Conservation (phyloP, 1,139 yeast genomes). For the Debaryomycetaceae sp. region DNA sequence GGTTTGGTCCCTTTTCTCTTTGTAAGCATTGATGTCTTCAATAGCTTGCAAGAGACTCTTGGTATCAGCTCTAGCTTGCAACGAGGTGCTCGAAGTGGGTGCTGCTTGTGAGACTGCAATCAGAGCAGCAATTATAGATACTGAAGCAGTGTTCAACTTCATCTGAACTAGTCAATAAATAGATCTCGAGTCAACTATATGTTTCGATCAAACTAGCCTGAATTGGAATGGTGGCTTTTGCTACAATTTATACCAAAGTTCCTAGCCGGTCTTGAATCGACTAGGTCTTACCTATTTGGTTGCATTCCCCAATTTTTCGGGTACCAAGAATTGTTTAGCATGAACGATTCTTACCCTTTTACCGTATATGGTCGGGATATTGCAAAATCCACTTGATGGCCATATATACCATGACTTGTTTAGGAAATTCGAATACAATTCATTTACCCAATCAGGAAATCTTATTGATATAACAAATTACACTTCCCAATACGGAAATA, state of each 20-base stretch:
- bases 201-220: not conserved
- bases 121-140: slow-evolving; percentile 26
- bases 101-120: slow-evolving; percentile 26
- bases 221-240: not conserved
- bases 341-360: not conserved
- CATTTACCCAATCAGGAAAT: not conserved
- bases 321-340: too few relatives aligned
- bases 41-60: slow-evolving; percentile 20
- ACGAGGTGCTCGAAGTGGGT: slow-evolving; percentile 12
- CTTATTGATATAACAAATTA: not conserved
- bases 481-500: not conserved
- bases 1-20: slow-evolving; percentile 30
- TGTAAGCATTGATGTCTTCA: slow-evolving; percentile 17
- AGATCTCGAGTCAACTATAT: not conserved
- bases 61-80: slow-evolving; percentile 7
- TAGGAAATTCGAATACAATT: not conserved
- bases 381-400: not conserved
- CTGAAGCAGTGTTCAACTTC: slow-evolving; percentile 27
- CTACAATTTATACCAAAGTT: too few relatives aligned
- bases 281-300: too few relatives aligned
- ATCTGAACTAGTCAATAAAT: slow-evolving; percentile 8
- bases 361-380: not conserved
- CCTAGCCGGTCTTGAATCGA: too few relatives aligned
- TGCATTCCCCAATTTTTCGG: too few relatives aligned
- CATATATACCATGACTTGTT: not conserved